Evolutionary conservation across 192 early-diverging fungal genomes (phyloP).

Genomic region (Podila clonocystis): DNA sequence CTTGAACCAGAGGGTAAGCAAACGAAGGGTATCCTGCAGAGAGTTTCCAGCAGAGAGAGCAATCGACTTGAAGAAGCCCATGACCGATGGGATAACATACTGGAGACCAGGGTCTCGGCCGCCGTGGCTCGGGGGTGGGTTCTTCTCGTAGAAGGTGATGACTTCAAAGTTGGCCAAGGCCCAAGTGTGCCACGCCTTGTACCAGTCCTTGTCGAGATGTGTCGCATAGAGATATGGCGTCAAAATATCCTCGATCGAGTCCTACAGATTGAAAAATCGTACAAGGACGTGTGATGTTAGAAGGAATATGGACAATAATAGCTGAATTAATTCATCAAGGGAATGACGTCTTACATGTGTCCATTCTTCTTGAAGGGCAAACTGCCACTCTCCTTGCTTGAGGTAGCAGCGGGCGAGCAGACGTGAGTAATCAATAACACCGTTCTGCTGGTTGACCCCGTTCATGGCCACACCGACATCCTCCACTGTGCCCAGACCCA

Average conservation of each 20-base stretch:
- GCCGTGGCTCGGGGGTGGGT: constrained; percentile 45
- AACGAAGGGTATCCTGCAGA: constrained; percentile 92
- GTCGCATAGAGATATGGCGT: constrained; percentile 87
- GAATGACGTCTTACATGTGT: constrained; percentile 31
- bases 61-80: constrained; percentile 95
- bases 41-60: constrained; percentile 85
- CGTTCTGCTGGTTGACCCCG: constrained; percentile 52
- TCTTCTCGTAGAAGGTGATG: constrained; percentile 77
- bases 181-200: constrained; percentile 98
- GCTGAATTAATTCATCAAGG: too few species aligned
- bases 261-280: too few species aligned
- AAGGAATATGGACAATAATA: background rate
- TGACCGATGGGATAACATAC: constrained; percentile 89
- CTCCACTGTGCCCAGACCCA: constrained; percentile 65
- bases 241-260: constrained; percentile 77
- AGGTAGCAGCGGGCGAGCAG: constrained; percentile 88
- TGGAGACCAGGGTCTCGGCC: constrained; percentile 57
- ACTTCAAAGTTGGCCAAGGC: constrained; percentile 94
- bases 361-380: constrained; percentile 59
- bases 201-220: constrained; percentile 90
- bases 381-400: constrained; percentile 96
- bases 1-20: constrained; percentile 96
- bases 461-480: constrained; percentile 62
- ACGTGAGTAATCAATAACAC: constrained; percentile 58
- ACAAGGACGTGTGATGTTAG: too few species aligned